phyloP scores from a whole-genome alignment of 192 early-diverging fungal species.

The Podila clonocystis region DNA sequence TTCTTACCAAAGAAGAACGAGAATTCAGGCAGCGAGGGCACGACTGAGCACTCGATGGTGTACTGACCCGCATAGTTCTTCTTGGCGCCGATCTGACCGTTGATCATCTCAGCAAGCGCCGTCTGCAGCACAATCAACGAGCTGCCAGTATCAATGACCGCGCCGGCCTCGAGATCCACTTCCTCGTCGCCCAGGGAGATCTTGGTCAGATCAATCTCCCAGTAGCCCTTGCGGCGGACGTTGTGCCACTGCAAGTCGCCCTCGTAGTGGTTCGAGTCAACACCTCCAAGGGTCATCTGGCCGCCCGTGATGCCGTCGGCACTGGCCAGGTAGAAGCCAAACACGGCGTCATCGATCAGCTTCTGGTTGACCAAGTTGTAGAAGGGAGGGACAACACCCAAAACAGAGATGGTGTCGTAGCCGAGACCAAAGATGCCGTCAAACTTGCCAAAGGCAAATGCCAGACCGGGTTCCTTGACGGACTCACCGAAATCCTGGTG shows the following conservation, averaged over 20 bases:
- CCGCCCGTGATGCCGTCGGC: slow-evolving; percentile 75
- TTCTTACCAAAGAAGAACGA: slow-evolving; percentile 83
- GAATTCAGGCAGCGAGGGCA: slow-evolving; percentile 78
- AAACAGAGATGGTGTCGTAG: slow-evolving; percentile 89
- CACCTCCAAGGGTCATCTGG: slow-evolving; percentile 90
- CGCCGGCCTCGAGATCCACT: slow-evolving; percentile 71
- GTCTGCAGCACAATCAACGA: slow-evolving; percentile 87
- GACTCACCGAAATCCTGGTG: slow-evolving; percentile 93
- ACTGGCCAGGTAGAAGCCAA: slow-evolving; percentile 90
- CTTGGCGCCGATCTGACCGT: slow-evolving; percentile 89
- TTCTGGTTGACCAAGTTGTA: slow-evolving; percentile 89
- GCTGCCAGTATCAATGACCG: slow-evolving; percentile 95
- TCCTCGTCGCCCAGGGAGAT: slow-evolving; percentile 83
- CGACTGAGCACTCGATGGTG: slow-evolving; percentile 79
- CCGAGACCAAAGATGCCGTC: slow-evolving; percentile 97
- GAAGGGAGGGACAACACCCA: slow-evolving; percentile 93
- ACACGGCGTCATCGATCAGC: slow-evolving; percentile 87
- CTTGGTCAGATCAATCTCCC: slow-evolving; percentile 92
- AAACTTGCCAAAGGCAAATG: slow-evolving; percentile 94
- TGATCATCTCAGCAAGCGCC: slow-evolving; percentile 87
- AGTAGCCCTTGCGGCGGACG: slow-evolving; percentile 94
- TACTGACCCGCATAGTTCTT: slow-evolving; percentile 95
- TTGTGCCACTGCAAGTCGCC: slow-evolving; percentile 83
- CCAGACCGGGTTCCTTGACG: slow-evolving; percentile 93
- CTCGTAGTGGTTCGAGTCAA: slow-evolving; percentile 82